Conservation (phyloP, 768 basidiomycete genomes). For the Auriscalpium orientale region DNA sequence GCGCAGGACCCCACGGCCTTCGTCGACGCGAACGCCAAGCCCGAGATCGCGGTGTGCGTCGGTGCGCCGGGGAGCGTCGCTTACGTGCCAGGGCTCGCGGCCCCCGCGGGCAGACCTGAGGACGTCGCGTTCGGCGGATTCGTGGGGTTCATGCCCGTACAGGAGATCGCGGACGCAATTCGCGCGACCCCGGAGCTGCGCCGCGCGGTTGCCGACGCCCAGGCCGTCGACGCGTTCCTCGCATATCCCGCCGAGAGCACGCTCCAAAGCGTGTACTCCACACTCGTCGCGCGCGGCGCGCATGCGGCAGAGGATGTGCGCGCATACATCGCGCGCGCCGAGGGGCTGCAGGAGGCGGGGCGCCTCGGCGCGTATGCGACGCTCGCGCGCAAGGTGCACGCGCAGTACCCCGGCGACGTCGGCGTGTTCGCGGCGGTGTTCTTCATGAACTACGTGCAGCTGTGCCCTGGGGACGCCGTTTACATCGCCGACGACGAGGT, state of each 20-base stretch:
- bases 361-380: conserved; percentile 13
- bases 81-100: conserved; percentile 6
- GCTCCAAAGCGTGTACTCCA: conserved; percentile 35
- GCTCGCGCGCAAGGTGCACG: conserved; percentile 34
- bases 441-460: conserved; percentile 44
- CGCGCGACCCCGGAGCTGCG: conserved; percentile 36
- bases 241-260: conserved; percentile 21
- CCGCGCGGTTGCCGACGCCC: conserved; percentile 28
- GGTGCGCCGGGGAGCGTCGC: conserved; percentile 23
- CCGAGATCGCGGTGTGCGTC: conserved; percentile 52
- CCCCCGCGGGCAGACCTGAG: neutral
- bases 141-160: conserved; percentile 45
- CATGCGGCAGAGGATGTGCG: conserved; percentile 25
- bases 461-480: conserved; percentile 43
- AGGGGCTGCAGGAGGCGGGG: neutral
- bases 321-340: conserved; percentile 22
- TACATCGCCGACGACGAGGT: conserved; percentile 50
- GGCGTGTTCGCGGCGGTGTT: conserved; percentile 45
- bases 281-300: conserved; percentile 32
- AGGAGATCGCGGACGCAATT: conserved; percentile 36
- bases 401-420: conserved; percentile 46
- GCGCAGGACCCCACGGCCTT: conserved; percentile 33
- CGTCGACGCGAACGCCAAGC: conserved; percentile 50
- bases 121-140: conserved; percentile 31
- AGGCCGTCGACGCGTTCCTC: conserved; percentile 26